Percentiles rank a stretch among this genome's conserved stretches.
Evolutionary conservation across 2,329 filamentous ascomycete genomes (phyloP).

Genomic region (Fusarium virguliforme): DNA sequence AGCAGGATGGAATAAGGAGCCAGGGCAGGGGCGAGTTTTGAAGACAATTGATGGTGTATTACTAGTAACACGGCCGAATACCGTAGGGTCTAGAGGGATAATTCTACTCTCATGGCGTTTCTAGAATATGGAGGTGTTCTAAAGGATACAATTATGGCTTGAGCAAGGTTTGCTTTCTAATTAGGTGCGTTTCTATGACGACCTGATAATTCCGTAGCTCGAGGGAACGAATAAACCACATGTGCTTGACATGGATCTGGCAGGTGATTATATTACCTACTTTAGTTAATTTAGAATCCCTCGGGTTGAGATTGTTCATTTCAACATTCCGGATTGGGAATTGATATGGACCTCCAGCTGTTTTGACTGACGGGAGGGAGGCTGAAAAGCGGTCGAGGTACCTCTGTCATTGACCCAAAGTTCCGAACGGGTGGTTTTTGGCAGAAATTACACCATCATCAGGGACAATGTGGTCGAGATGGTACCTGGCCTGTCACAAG

Average conservation of each 20-base stretch:
- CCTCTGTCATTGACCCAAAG: background rate
- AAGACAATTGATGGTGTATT: constrained; percentile 13
- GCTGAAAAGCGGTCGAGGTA: constrained; percentile 13
- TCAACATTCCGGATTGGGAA: constrained; percentile 1
- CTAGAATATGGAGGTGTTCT: constrained; percentile 2
- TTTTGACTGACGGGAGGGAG: background rate
- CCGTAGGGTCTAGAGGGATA: constrained; percentile 15
- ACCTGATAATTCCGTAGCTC: constrained; percentile 26
- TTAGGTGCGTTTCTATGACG: constrained; percentile 39
- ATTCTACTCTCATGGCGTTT: background rate
- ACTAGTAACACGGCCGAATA: constrained; percentile 26
- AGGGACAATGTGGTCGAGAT: background rate
- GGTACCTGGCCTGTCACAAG: constrained; percentile 10
- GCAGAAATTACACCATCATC: background rate
- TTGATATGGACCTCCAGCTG: background rate
- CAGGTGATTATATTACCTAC: background rate
- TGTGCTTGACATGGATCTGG: background rate
- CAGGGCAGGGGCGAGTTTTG: background rate
- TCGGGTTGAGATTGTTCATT: background rate
- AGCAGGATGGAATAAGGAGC: constrained; percentile 32
- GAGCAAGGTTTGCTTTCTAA: background rate
- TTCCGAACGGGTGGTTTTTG: background rate
- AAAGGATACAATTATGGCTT: constrained; percentile 2
- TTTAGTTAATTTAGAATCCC: background rate
- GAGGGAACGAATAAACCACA: background rate